phyloP scores from a whole-genome alignment of 2,329 filamentous ascomycete genomes.

The Nemania abortiva region DNA sequence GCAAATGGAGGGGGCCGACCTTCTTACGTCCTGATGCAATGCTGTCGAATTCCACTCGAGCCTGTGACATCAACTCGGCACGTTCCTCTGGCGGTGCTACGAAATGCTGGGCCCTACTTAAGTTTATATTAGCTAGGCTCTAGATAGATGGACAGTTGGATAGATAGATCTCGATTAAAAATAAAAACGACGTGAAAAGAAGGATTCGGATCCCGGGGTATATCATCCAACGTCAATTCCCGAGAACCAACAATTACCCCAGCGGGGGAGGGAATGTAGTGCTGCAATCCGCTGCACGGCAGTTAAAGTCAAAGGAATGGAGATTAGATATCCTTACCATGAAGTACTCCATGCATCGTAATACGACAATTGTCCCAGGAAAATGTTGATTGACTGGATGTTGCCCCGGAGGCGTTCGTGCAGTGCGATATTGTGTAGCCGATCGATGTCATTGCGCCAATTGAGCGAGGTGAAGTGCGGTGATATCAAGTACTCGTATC shows the following conservation, averaged over 20 bases:
- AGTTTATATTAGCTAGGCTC: constrained; percentile 22
- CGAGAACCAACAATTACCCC: neutral
- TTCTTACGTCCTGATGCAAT: constrained; percentile 52
- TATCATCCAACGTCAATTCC: neutral
- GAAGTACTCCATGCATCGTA: constrained; percentile 54
- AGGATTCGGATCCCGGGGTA: neutral
- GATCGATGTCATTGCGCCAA: constrained; percentile 60
- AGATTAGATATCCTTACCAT: constrained; percentile 42
- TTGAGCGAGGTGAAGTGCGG: constrained; percentile 57
- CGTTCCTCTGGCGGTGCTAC: constrained; percentile 55
- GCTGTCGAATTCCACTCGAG: constrained; percentile 55
- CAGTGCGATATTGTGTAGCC: constrained; percentile 59
- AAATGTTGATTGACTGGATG: constrained; percentile 60
- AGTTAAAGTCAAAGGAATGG: neutral
- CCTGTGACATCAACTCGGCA: constrained; percentile 52
- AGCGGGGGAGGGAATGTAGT: neutral
- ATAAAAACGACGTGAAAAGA: neutral
- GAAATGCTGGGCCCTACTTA: constrained; percentile 54
- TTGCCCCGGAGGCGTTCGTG: constrained; percentile 57
- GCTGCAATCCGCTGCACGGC: constrained; percentile 10
- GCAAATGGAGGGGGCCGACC: constrained; percentile 54
- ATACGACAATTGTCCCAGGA: constrained; percentile 58
- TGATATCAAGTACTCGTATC: constrained; percentile 58
- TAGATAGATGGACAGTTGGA: no score
- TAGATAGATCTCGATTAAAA: constrained; percentile 12